Percentiles rank a stretch among this genome's conserved stretches.
Evolutionary conservation across 306 rosid species (phyloP).

Genomic region (Castanea mollissima): DNA sequence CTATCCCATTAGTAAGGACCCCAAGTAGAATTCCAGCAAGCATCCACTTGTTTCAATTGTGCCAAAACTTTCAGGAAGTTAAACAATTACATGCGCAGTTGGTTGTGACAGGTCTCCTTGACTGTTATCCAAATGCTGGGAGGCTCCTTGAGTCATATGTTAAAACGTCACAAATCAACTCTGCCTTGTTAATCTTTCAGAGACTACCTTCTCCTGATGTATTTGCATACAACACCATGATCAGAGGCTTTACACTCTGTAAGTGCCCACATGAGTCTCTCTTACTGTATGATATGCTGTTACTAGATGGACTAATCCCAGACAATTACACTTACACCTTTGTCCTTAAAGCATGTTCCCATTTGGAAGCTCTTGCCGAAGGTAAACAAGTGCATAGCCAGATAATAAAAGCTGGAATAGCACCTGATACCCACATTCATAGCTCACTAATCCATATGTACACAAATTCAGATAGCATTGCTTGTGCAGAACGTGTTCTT

Average conservation of each 20-base stretch:
- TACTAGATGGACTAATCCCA: constrained; percentile 29
- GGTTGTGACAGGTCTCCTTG: constrained; percentile 36
- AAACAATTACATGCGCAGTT: constrained; percentile 44
- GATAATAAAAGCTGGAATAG: constrained; percentile 42
- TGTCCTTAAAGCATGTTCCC: constrained; percentile 50
- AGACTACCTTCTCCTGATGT: constrained; percentile 36
- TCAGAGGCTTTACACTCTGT: constrained; percentile 33
- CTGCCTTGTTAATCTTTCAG: constrained; percentile 32
- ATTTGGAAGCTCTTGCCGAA: constrained; percentile 33
- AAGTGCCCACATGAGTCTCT: constrained; percentile 27
- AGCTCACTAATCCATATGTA: constrained; percentile 51
- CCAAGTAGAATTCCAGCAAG: constrained; percentile 24
- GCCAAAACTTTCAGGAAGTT: constrained; percentile 29
- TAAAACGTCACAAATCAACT: constrained; percentile 12
- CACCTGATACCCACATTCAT: constrained; percentile 28
- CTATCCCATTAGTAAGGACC: background rate
- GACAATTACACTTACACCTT: constrained; percentile 46
- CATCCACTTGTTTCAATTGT: constrained; percentile 38
- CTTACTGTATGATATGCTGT: constrained; percentile 25
- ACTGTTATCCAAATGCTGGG: constrained; percentile 31
- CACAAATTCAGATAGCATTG: constrained; percentile 20
- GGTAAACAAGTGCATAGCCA: constrained; percentile 48
- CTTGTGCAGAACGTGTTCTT: constrained; percentile 40
- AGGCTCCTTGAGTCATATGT: constrained; percentile 49
- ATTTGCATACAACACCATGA: constrained; percentile 43